Conservation (phyloP, 352 stramenopile species). For the Aphanomyces astaci region DNA sequence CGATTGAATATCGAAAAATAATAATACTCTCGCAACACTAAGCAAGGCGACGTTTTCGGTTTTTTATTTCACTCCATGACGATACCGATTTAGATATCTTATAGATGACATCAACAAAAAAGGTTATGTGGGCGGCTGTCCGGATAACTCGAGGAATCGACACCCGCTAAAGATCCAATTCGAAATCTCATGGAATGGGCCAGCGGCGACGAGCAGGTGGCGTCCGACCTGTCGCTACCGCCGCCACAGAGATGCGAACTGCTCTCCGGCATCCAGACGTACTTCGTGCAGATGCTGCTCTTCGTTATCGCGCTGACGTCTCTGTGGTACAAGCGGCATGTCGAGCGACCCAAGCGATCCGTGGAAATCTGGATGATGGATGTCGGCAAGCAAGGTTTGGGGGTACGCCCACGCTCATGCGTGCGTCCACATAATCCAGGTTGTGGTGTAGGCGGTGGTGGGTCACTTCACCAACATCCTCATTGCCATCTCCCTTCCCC, state of each 20-base stretch:
- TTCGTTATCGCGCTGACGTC: slow-evolving; percentile 54
- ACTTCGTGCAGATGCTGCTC: slow-evolving; percentile 61
- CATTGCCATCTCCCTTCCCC: slow-evolving; percentile 59
- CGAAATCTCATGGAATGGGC: background rate
- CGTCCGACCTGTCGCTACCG: background rate
- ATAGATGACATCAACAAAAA: background rate
- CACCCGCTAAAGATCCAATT: slow-evolving; percentile 6
- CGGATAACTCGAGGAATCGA: slow-evolving; percentile 2
- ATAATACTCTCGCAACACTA: too few relatives aligned
- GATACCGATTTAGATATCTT: too few relatives aligned
- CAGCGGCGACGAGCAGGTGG: background rate
- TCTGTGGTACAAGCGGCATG: slow-evolving; percentile 80
- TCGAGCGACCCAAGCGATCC: slow-evolving; percentile 56
- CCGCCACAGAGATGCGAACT: slow-evolving; percentile 39
- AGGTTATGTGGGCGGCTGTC: background rate
- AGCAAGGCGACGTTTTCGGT: too few relatives aligned
- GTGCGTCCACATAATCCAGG: background rate
- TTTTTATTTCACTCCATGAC: too few relatives aligned
- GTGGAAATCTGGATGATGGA: slow-evolving; percentile 74
- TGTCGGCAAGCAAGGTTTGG: slow-evolving; percentile 77
- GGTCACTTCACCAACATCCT: slow-evolving; percentile 67
- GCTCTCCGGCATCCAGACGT: slow-evolving; percentile 58
- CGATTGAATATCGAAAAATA: too few relatives aligned
- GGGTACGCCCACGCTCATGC: slow-evolving; percentile 27
- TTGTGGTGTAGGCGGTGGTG: slow-evolving; percentile 34